Conservation (phyloP, 2,329 filamentous ascomycete genomes). For the Exserohilum turcica region DNA sequence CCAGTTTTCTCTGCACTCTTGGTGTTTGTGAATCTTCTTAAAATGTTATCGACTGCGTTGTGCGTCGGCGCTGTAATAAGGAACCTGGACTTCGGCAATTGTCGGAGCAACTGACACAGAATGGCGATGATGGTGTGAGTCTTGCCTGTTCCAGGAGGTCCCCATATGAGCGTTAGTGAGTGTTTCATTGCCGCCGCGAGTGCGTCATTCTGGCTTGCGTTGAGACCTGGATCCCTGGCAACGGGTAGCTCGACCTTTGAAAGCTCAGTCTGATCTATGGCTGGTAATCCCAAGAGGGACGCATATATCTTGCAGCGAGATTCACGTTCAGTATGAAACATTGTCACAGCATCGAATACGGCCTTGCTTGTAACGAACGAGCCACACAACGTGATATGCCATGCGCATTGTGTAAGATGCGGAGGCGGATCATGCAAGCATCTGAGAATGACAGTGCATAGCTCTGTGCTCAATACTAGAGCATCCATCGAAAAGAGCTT, state of each 20-base stretch:
- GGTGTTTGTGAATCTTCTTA: slow-evolving; percentile 34
- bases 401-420: slow-evolving; percentile 47
- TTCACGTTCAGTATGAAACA: slow-evolving; percentile 37
- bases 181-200: slow-evolving; percentile 38
- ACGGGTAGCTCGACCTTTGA: slow-evolving; percentile 20
- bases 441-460: slow-evolving; percentile 41
- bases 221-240: slow-evolving; percentile 26
- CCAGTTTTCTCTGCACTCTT: slow-evolving; percentile 9
- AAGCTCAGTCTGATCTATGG: slow-evolving; percentile 12
- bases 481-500: slow-evolving; percentile 48
- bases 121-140: slow-evolving; percentile 52
- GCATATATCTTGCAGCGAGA: slow-evolving; percentile 43
- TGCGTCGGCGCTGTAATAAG: slow-evolving; percentile 54
- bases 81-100: slow-evolving; percentile 30
- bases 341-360: slow-evolving; percentile 47
- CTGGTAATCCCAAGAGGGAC: slow-evolving; percentile 20
- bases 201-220: slow-evolving; percentile 46
- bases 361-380: slow-evolving; percentile 52
- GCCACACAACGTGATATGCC: slow-evolving; percentile 48
- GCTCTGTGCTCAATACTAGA: slow-evolving; percentile 40
- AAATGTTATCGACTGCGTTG: slow-evolving; percentile 54
- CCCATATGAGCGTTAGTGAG: slow-evolving; percentile 51
- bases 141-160: slow-evolving; percentile 55
- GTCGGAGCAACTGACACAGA: slow-evolving; percentile 40
- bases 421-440: slow-evolving; percentile 49